A percentile compares a stretch with the other conserved stretches of the same genome.
Evolutionary conservation across 2,329 filamentous ascomycete genomes (phyloP).

Genomic region (Falciphora oryzae): DNA sequence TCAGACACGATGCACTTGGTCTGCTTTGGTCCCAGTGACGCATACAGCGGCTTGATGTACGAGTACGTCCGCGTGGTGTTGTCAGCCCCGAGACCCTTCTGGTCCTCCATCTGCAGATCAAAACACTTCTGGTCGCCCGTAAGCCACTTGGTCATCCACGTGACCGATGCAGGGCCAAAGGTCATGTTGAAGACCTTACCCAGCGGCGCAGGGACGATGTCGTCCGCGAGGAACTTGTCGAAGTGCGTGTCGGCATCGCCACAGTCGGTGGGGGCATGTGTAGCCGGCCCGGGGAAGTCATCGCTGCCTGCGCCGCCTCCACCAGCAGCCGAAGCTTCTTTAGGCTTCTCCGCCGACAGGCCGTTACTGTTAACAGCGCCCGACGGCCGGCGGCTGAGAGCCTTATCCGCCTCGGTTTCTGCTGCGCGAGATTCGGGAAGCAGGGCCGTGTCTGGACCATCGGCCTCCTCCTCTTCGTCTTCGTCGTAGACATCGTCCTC

Average conservation of each 20-base stretch:
- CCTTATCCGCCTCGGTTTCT: constrained; percentile 56
- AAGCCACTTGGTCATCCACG: constrained; percentile 84
- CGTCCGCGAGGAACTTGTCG: constrained; percentile 79
- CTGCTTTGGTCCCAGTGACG: constrained; percentile 81
- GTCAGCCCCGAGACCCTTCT: constrained; percentile 69
- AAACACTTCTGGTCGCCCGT: constrained; percentile 80
- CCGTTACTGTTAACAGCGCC: constrained; percentile 43
- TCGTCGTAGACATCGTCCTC: constrained; percentile 31
- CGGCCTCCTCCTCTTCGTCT: constrained; percentile 64
- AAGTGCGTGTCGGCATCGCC: constrained; percentile 74
- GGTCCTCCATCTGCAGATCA: constrained; percentile 83
- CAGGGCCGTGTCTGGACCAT: constrained; percentile 34
- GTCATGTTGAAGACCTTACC: constrained; percentile 87
- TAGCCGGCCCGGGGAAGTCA: constrained; percentile 80
- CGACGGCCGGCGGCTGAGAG: constrained; percentile 67
- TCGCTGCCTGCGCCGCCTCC: constrained; percentile 20
- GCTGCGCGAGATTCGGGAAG: constrained; percentile 34
- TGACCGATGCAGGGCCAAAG: constrained; percentile 73
- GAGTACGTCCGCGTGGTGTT: constrained; percentile 69
- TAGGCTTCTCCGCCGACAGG: constrained; percentile 39
- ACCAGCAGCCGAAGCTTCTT: constrained; percentile 37
- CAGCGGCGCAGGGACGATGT: constrained; percentile 77
- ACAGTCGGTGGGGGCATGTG: constrained; percentile 81
- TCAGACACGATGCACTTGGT: constrained; percentile 92
- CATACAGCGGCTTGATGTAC: constrained; percentile 87